Conservation (phyloP, 1,284 basidiomycete species). For the Rhizoctonia solani region DNA sequence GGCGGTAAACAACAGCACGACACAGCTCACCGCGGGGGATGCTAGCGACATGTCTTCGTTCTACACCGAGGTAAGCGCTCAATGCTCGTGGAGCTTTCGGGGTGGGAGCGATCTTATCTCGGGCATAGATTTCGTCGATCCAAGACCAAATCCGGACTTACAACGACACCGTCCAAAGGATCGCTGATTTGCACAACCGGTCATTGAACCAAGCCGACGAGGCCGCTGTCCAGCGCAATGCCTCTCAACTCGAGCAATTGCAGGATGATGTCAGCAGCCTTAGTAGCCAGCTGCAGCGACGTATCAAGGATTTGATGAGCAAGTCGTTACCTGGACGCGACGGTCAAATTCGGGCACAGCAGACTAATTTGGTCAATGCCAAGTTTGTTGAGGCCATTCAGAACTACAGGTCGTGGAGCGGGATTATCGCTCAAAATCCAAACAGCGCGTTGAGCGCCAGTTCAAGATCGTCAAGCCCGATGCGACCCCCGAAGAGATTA, state of each 20-base stretch:
- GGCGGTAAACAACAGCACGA: conserved; percentile 60
- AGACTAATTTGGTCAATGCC: conserved; percentile 75
- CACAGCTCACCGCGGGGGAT: conserved; percentile 49
- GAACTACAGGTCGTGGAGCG: conserved; percentile 88
- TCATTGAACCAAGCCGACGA: conserved; percentile 81
- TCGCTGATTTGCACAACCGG: conserved; percentile 73
- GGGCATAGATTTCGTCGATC: conserved; percentile 56
- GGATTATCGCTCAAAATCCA: conserved; percentile 89
- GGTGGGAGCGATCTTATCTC: background rate
- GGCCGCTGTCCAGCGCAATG: conserved; percentile 61
- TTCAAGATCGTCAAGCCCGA: conserved; percentile 81
- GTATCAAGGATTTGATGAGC: conserved; percentile 78
- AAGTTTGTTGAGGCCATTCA: conserved; percentile 88
- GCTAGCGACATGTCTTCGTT: conserved; percentile 68
- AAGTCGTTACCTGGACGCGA: conserved; percentile 74
- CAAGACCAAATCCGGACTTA: conserved; percentile 72
- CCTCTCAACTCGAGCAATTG: conserved; percentile 69
- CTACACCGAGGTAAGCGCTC: conserved; percentile 64
- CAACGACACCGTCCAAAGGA: conserved; percentile 69
- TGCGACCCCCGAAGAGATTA: conserved; percentile 58
- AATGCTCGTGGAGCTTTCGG: background rate
- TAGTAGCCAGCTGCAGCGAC: conserved; percentile 72
- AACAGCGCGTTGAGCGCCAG: conserved; percentile 93
- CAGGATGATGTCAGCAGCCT: conserved; percentile 77
- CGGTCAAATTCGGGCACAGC: conserved; percentile 79